Conservation (phyloP, 2,329 filamentous ascomycete genomes). For the Berkeleyomyces basicola region DNA sequence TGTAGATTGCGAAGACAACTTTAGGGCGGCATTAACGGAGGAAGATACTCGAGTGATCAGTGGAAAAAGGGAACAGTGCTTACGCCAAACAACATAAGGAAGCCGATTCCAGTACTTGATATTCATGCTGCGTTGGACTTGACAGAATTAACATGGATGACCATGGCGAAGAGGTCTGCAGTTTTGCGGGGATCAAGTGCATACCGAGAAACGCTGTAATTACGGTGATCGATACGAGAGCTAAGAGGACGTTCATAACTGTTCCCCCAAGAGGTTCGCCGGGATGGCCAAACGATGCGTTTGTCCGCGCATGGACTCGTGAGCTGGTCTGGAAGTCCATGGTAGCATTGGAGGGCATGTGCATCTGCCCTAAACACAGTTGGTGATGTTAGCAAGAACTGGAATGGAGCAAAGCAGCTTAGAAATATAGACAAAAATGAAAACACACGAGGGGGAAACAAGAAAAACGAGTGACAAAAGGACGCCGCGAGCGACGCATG, state of each 20-base stretch:
- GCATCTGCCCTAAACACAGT: not conserved
- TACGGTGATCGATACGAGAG: conserved; percentile 21
- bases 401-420: not conserved
- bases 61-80: conserved; percentile 12
- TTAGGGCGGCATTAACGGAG: not conserved
- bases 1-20: conserved; percentile 45
- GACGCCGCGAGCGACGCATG: not conserved
- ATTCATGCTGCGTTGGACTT: conserved; percentile 11
- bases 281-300: not conserved
- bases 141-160: not conserved
- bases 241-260: conserved; percentile 22
- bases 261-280: conserved; percentile 21
- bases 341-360: not conserved
- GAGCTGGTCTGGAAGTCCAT: not conserved
- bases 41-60: conserved; percentile 1
- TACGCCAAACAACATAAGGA: conserved; percentile 29
- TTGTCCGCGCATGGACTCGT: not conserved
- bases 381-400: too few relatives aligned
- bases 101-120: conserved; percentile 17
- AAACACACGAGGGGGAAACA: not conserved
- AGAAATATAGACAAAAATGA: not conserved
- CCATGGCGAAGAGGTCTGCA: not conserved
- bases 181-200: conserved; percentile 9
- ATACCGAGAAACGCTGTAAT: conserved; percentile 24
- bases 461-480: not conserved